Evolutionary conservation across 495 filamentous ascomycete species (phyloP).

Genomic region (Penicillium angulare): DNA sequence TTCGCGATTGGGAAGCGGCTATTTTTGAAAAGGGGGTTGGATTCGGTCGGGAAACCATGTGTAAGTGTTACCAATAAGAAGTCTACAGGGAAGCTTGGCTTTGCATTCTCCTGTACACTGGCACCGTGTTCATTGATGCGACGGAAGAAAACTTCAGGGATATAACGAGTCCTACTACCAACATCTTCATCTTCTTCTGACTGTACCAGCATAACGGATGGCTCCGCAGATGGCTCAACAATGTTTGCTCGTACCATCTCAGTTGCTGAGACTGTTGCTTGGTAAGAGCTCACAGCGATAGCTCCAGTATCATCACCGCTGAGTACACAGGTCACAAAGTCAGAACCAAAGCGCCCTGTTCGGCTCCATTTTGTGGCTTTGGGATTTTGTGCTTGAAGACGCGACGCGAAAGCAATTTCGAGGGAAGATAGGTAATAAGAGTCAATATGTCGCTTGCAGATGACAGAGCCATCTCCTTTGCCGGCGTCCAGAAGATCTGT

Average conservation of each 20-base stretch:
- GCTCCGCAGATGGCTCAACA: slow-evolving; percentile 91
- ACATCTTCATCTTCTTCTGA: slow-evolving; percentile 79
- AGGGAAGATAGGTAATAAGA: slow-evolving; percentile 92
- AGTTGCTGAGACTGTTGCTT: slow-evolving; percentile 89
- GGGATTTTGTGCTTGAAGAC: slow-evolving; percentile 82
- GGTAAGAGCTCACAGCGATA: slow-evolving; percentile 87
- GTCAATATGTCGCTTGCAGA: slow-evolving; percentile 96
- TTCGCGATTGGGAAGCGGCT: slow-evolving; percentile 85
- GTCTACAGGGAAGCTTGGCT: slow-evolving; percentile 93
- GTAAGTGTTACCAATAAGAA: slow-evolving; percentile 95
- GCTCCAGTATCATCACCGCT: slow-evolving; percentile 87
- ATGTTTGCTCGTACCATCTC: slow-evolving; percentile 98
- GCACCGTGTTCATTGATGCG: slow-evolving; percentile 94
- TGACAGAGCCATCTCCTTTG: slow-evolving; percentile 71
- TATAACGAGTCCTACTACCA: slow-evolving; percentile 76
- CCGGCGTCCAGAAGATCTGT: slow-evolving; percentile 89
- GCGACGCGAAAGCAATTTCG: slow-evolving; percentile 85
- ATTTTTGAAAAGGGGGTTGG: slow-evolving; percentile 69
- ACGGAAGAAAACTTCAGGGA: slow-evolving; percentile 96
- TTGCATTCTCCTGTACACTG: slow-evolving; percentile 95
- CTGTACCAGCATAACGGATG: slow-evolving; percentile 89
- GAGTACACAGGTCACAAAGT: slow-evolving; percentile 94
- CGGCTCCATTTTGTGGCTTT: slow-evolving; percentile 97
- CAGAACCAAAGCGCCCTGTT: slow-evolving; percentile 88
- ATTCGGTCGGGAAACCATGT: slow-evolving; percentile 86